Evolutionary conservation across 2,329 filamentous ascomycete species (phyloP).

Genomic region (Emydomyces testavorans): DNA sequence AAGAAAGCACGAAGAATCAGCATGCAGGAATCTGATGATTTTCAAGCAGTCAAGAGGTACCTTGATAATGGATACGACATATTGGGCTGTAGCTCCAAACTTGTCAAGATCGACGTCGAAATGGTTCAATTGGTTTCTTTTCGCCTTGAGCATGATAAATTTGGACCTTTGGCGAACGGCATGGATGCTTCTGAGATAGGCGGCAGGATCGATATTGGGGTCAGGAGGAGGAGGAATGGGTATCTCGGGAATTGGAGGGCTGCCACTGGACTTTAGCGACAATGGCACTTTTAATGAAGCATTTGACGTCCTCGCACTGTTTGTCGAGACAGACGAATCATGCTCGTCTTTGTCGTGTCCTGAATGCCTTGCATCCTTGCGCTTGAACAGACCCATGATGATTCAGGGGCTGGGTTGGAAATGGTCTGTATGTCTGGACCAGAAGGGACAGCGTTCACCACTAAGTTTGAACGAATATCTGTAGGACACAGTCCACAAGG

Average conservation of each 20-base stretch:
- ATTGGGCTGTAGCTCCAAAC: slow-evolving; percentile 70
- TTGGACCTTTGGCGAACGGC: slow-evolving; percentile 70
- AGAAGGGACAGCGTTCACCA: neutral
- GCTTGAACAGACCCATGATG: slow-evolving; percentile 39
- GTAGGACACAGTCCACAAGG: too few species aligned
- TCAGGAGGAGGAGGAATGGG: slow-evolving; percentile 77
- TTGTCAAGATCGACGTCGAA: slow-evolving; percentile 82
- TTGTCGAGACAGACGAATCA: slow-evolving; percentile 32
- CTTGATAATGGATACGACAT: slow-evolving; percentile 92
- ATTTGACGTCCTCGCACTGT: slow-evolving; percentile 34
- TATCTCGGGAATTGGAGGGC: slow-evolving; percentile 56
- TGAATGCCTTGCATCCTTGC: slow-evolving; percentile 35
- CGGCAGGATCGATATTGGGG: slow-evolving; percentile 74
- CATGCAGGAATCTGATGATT: neutral
- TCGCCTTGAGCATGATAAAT: slow-evolving; percentile 64
- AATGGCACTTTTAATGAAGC: slow-evolving; percentile 41
- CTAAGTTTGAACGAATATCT: too few species aligned
- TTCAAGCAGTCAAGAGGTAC: slow-evolving; percentile 38
- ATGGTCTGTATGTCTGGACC: too few species aligned
- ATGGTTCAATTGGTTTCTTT: slow-evolving; percentile 65
- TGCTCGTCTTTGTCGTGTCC: slow-evolving; percentile 31
- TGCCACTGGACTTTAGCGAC: slow-evolving; percentile 34
- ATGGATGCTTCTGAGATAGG: slow-evolving; percentile 79
- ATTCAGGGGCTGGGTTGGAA: neutral
- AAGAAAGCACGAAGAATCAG: neutral